Percentiles rank a stretch among this genome's conserved stretches.
phyloP scores from a whole-genome alignment of 768 basidiomycete genomes.

The Rhizopogon vinicolor region DNA sequence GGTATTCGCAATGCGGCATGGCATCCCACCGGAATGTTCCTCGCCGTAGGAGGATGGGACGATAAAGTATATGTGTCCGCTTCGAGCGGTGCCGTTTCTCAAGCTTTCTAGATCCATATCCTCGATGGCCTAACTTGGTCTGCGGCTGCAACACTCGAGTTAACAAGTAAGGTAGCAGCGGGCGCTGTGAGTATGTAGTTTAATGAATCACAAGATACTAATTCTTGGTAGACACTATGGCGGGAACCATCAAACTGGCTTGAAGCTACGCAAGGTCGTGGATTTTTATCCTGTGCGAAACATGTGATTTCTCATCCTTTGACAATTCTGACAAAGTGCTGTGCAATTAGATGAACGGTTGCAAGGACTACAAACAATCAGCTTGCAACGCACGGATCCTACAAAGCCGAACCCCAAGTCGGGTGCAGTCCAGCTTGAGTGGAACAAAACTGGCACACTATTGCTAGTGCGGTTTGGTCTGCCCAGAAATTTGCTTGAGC shows the following conservation, averaged over 20 bases:
- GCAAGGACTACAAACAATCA: conserved; percentile 50
- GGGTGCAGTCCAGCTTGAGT: conserved; percentile 70
- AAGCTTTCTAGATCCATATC: conserved; percentile 55
- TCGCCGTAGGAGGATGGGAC: conserved; percentile 85
- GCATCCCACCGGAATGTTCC: conserved; percentile 83
- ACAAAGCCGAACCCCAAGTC: conserved; percentile 62
- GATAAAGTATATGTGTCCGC: conserved; percentile 55
- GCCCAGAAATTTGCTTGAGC: neutral
- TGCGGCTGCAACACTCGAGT: conserved; percentile 55
- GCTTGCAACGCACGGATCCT: conserved; percentile 47
- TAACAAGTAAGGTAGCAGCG: conserved; percentile 51
- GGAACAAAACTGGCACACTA: conserved; percentile 73
- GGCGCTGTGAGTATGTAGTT: conserved; percentile 43
- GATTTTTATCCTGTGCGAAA: conserved; percentile 78
- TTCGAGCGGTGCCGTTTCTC: neutral
- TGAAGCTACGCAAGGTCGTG: conserved; percentile 76
- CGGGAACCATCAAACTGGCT: conserved; percentile 84
- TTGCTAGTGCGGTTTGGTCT: conserved; percentile 73
- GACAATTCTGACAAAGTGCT: neutral
- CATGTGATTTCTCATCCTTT: neutral
- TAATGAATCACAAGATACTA: neutral
- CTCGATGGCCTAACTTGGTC: conserved; percentile 77
- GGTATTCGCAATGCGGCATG: conserved; percentile 77
- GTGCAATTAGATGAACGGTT: conserved; percentile 55
- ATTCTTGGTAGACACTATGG: conserved; percentile 63